A percentile compares a stretch with the other conserved stretches of the same genome.
These are phyloP conservation scores for Cornus controversa DNA, from an alignment of 148 eudicot species.

Conservation along the genomic window DNA sequence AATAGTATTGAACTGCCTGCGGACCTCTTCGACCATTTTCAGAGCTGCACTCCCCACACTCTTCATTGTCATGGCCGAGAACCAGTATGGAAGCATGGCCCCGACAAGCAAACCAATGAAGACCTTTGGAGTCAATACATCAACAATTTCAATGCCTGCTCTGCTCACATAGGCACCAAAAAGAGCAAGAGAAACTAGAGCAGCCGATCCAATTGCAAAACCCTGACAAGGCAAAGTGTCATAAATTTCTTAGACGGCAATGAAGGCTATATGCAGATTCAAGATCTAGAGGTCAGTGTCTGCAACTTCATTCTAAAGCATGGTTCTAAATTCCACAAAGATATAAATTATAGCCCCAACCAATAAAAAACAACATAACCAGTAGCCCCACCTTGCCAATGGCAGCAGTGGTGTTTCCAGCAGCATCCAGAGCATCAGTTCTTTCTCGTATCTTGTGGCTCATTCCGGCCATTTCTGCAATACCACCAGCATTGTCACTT, in stretches of 20 bases:
- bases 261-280: not conserved
- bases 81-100: conserved; percentile 18
- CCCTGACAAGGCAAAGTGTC: conserved; percentile 7
- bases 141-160: conserved; percentile 12
- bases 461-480: conserved; percentile 24
- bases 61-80: conserved; percentile 21
- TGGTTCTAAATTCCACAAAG: not conserved
- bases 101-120: conserved; percentile 17
- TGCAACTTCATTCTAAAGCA: not conserved
- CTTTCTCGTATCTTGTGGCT: conserved; percentile 19
- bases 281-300: not conserved
- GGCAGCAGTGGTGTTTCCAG: conserved; percentile 21
- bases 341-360: not conserved
- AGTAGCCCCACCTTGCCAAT: conserved; percentile 17
- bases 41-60: conserved; percentile 19
- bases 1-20: conserved; percentile 14
- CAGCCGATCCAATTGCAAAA: conserved; percentile 23
- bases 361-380: not conserved
- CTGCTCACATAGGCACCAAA: conserved; percentile 19
- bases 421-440: conserved; percentile 22
- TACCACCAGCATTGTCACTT: conserved; percentile 18
- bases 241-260: not conserved
- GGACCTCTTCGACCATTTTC: conserved; percentile 25
- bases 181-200: conserved; percentile 19
- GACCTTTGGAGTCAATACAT: conserved; percentile 21